A percentile compares a stretch with the other conserved stretches of the same genome.
These are phyloP conservation scores for Rhizopogon vinicolor DNA, from an alignment of 768 basidiomycete species.

Conservation along the genomic window DNA sequence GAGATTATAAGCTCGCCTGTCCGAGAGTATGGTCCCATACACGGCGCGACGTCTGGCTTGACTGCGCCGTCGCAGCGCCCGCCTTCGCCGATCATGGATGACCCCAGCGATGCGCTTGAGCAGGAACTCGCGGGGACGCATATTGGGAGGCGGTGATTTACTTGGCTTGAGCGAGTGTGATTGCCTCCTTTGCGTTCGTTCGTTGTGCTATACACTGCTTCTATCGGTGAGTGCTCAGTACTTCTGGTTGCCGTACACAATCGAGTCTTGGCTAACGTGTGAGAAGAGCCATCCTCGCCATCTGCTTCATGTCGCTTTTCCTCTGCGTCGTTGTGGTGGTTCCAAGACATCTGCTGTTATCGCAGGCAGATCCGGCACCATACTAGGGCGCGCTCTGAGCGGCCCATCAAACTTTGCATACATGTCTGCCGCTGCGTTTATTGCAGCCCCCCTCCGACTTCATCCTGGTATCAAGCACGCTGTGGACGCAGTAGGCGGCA, in stretches of 20 bases:
- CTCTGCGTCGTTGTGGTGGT: slow-evolving; percentile 86
- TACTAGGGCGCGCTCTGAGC: slow-evolving; percentile 62
- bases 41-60: slow-evolving; percentile 69
- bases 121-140: slow-evolving; percentile 79
- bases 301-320: slow-evolving; percentile 48
- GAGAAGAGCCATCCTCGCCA: not conserved
- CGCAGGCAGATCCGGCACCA: slow-evolving; percentile 47
- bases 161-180: too few relatives aligned
- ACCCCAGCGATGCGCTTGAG: slow-evolving; percentile 83
- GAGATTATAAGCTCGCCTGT: slow-evolving; percentile 79
- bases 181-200: not conserved
- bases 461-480: slow-evolving; percentile 56
- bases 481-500: slow-evolving; percentile 66
- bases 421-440: slow-evolving; percentile 62
- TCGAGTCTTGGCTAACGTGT: not conserved
- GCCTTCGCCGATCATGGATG: slow-evolving; percentile 74
- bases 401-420: slow-evolving; percentile 88
- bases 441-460: slow-evolving; percentile 72
- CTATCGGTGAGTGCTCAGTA: not conserved
- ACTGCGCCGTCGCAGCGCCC: slow-evolving; percentile 45
- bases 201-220: not conserved
- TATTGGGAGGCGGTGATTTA: slow-evolving; percentile 28
- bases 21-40: slow-evolving; percentile 50
- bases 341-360: slow-evolving; percentile 83
- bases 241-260: not conserved